phyloP scores from a whole-genome alignment of 768 basidiomycete genomes.

The Mycena metata region DNA sequence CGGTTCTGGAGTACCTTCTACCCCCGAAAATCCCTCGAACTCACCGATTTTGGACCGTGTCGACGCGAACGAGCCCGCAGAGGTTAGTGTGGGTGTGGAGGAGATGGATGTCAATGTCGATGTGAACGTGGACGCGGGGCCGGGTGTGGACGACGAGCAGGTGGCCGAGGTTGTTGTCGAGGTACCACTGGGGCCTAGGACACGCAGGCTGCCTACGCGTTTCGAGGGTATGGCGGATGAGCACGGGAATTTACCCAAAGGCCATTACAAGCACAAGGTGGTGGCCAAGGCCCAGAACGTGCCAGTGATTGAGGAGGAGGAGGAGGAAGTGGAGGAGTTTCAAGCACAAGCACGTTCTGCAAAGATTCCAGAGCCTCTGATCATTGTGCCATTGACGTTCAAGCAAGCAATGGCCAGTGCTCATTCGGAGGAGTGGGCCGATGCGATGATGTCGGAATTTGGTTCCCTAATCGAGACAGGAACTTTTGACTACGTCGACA shows the following conservation, averaged over 20 bases:
- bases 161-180: background rate
- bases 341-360: background rate
- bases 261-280: background rate
- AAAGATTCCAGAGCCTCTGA: background rate
- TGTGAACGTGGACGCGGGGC: background rate
- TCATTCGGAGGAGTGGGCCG: background rate
- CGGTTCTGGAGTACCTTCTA: background rate
- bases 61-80: too few species aligned
- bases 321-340: constrained; percentile 5
- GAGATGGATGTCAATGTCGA: background rate
- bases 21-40: background rate
- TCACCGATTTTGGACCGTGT: background rate
- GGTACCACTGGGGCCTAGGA: background rate
- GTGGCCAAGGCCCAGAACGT: background rate
- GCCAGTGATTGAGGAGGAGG: constrained; percentile 1
- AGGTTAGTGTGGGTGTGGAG: background rate
- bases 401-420: background rate
- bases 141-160: background rate
- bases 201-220: background rate
- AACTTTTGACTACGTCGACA: background rate
- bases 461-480: background rate
- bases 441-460: background rate
- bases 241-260: background rate
- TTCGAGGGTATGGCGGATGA: background rate
- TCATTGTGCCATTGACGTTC: background rate